A percentile compares a stretch with the other conserved stretches of the same genome.
Evolutionary conservation across 305 asterid species (phyloP).

Genomic region (Stenogyne calaminthoides): DNA sequence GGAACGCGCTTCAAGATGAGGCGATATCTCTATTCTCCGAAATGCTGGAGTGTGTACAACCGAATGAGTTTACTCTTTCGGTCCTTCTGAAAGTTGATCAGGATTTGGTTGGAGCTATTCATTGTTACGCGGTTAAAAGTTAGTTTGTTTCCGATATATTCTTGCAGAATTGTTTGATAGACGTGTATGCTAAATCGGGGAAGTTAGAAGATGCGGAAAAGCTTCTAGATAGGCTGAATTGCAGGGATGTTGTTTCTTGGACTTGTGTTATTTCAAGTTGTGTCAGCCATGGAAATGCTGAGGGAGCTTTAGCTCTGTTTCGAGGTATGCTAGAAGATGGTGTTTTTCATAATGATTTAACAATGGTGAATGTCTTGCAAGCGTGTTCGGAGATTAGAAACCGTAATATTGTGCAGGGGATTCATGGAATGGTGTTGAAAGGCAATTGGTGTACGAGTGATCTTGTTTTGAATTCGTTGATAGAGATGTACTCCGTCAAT

Average conservation of each 20-base stretch:
- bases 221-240: constrained; percentile 26
- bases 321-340: constrained; percentile 41
- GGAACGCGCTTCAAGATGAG: constrained; percentile 24
- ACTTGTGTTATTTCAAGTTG: constrained; percentile 47
- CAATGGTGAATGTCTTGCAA: constrained; percentile 36
- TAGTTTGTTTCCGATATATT: constrained; percentile 33
- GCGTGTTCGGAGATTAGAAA: constrained; percentile 37
- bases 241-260: constrained; percentile 54
- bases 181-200: constrained; percentile 46
- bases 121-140: constrained; percentile 33
- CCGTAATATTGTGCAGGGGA: constrained; percentile 33
- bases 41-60: constrained; percentile 45
- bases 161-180: constrained; percentile 44
- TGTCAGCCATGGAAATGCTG: constrained; percentile 28
- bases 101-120: constrained; percentile 33
- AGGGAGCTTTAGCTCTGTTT: constrained; percentile 35
- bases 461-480: constrained; percentile 39
- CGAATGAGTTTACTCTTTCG: constrained; percentile 49
- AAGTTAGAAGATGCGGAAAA: constrained; percentile 34
- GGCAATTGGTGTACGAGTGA: constrained; percentile 35
- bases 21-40: constrained; percentile 29
- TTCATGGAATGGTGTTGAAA: constrained; percentile 48
- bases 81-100: constrained; percentile 37
- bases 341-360: constrained; percentile 41
- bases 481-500: constrained; percentile 43